Conservation (phyloP, 441 rosid species). For the Populus tomentosa region DNA sequence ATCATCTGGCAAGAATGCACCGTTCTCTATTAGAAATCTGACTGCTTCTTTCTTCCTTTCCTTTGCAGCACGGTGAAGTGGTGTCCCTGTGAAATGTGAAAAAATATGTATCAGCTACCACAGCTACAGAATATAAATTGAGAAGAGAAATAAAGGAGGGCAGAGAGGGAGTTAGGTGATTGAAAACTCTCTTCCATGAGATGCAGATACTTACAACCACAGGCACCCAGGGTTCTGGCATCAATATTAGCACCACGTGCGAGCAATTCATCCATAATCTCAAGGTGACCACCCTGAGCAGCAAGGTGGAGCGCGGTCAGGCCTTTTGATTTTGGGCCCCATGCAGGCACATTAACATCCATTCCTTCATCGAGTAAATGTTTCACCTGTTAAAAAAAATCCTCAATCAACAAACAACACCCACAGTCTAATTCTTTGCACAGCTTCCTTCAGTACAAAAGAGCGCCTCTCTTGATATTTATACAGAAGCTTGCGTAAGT, state of each 20-base stretch:
- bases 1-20: slow-evolving; percentile 80
- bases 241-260: slow-evolving; percentile 87
- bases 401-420: slow-evolving; percentile 5
- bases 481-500: background rate
- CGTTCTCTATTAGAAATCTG: slow-evolving; percentile 67
- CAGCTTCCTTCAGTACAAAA: background rate
- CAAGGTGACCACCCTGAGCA: slow-evolving; percentile 81
- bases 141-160: background rate
- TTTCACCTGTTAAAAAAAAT: slow-evolving; percentile 38
- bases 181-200: background rate
- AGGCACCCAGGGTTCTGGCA: slow-evolving; percentile 82
- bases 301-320: slow-evolving; percentile 90
- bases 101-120: background rate
- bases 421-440: background rate
- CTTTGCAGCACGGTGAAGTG: slow-evolving; percentile 77
- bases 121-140: background rate
- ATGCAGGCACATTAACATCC: slow-evolving; percentile 67
- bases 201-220: slow-evolving; percentile 58
- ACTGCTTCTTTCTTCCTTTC: slow-evolving; percentile 77
- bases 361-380: slow-evolving; percentile 67
- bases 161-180: background rate
- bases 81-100: slow-evolving; percentile 54
- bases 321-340: slow-evolving; percentile 83
- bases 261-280: slow-evolving; percentile 79
- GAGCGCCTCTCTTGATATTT: background rate